Evolutionary conservation across 768 basidiomycete genomes (phyloP).

Genomic region (Xerocomus spinulosus): DNA sequence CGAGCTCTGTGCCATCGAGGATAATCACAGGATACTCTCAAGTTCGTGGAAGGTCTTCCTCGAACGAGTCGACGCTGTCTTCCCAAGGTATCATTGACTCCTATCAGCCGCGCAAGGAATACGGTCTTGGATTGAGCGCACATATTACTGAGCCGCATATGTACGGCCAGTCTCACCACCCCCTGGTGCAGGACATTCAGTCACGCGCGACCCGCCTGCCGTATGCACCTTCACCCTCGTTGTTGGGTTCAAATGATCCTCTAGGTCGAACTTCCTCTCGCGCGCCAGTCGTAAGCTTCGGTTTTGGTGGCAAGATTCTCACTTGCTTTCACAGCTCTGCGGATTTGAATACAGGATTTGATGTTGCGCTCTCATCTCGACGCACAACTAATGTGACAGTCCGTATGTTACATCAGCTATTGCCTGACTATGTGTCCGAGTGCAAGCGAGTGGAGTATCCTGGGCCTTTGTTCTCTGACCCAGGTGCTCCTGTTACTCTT

Average conservation of each 20-base stretch:
- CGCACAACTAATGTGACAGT: slow-evolving; percentile 68
- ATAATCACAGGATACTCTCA: slow-evolving; percentile 17
- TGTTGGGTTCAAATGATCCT: slow-evolving; percentile 79
- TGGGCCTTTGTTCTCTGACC: slow-evolving; percentile 82
- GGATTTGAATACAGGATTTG: slow-evolving; percentile 66
- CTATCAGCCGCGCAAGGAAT: slow-evolving; percentile 23
- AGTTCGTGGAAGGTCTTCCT: slow-evolving; percentile 38
- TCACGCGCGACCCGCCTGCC: slow-evolving; percentile 42
- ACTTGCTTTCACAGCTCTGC: slow-evolving; percentile 80
- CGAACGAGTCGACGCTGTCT: slow-evolving; percentile 43
- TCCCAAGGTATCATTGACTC: slow-evolving; percentile 20
- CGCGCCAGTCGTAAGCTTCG: slow-evolving; percentile 82
- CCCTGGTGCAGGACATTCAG: slow-evolving; percentile 25
- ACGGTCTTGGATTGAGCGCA: slow-evolving; percentile 21
- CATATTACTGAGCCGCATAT: slow-evolving; percentile 17
- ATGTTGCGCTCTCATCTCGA: slow-evolving; percentile 69
- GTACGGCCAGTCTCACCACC: slow-evolving; percentile 16
- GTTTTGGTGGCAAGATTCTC: slow-evolving; percentile 88
- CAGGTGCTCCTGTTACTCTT: slow-evolving; percentile 58
- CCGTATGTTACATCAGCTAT: slow-evolving; percentile 59
- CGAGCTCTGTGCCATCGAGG: slow-evolving; percentile 36
- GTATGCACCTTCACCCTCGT: slow-evolving; percentile 82
- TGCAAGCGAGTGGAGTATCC: slow-evolving; percentile 61
- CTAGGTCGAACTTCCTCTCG: slow-evolving; percentile 67
- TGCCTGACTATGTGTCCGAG: slow-evolving; percentile 62